Percentiles rank a stretch among this genome's conserved stretches.
These are phyloP conservation scores for Nitzschia sp. DNA, from an alignment of 108 stramenopile genomes.

Conservation along the genomic window DNA sequence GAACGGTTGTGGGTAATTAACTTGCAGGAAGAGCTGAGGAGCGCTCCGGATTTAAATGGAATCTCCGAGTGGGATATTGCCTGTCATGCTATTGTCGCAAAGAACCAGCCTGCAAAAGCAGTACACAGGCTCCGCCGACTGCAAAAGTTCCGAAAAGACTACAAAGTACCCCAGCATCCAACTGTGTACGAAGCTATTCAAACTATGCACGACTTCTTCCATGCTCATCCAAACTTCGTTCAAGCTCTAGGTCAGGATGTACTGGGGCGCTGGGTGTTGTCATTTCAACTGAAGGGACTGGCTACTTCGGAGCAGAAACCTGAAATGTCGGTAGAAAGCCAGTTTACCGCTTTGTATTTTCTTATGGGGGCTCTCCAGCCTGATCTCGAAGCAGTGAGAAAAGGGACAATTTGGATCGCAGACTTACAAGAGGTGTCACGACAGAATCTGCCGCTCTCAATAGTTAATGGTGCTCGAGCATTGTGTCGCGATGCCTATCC, in stretches of 20 bases:
- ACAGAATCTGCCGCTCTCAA: neutral
- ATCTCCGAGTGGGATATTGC: constrained; percentile 25
- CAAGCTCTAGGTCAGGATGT: constrained; percentile 17
- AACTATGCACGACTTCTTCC: constrained; percentile 5
- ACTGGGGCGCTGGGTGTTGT: neutral
- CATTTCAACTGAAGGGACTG: constrained; percentile 15
- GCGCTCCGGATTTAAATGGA: neutral
- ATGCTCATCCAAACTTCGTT: constrained; percentile 24
- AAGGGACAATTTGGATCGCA: constrained; percentile 28
- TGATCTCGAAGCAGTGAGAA: constrained; percentile 12
- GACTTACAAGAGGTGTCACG: constrained; percentile 10
- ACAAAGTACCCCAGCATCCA: neutral
- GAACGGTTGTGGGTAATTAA: constrained; percentile 13
- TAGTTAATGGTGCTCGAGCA: constrained; percentile 1
- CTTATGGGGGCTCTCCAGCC: constrained; percentile 16
- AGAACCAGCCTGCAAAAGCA: neutral
- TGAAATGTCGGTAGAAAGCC: neutral
- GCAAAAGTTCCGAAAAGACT: constrained; percentile 9
- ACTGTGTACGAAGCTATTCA: constrained; percentile 6
- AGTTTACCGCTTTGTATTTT: constrained; percentile 23
- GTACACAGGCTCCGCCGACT: constrained; percentile 14
- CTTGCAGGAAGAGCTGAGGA: constrained; percentile 5
- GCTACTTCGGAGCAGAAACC: neutral
- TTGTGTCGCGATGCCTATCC: constrained; percentile 28
- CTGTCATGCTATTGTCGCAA: constrained; percentile 17